These are phyloP conservation scores for Lithospermum erythrorhizon DNA, from an alignment of 257 asterid species.

Conservation along the genomic window DNA sequence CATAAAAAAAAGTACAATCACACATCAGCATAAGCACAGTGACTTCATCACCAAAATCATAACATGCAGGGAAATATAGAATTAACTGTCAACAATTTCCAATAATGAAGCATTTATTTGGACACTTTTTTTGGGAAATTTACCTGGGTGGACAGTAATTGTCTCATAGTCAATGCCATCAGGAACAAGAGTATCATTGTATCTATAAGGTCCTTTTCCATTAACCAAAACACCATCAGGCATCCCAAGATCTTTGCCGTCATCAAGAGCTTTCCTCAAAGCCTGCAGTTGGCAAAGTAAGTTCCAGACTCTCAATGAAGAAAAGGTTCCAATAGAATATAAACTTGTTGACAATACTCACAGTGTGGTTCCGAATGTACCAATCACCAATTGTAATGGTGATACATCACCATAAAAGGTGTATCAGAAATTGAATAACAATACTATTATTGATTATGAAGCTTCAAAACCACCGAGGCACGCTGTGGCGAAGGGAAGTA, in stretches of 20 bases:
- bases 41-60: no score
- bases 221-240: slow-evolving; percentile 94
- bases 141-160: slow-evolving; percentile 73
- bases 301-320: not conserved
- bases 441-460: slow-evolving; percentile 53
- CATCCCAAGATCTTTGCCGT: slow-evolving; percentile 82
- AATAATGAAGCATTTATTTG: not conserved
- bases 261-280: slow-evolving; percentile 57
- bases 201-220: slow-evolving; percentile 93
- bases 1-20: no score
- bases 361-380: slow-evolving; percentile 86
- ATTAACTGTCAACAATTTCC: not conserved
- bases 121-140: slow-evolving; percentile 3
- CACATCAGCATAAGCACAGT: no score
- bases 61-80: no score
- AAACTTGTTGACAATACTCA: slow-evolving; percentile 23
- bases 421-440: slow-evolving; percentile 64
- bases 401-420: slow-evolving; percentile 74
- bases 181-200: slow-evolving; percentile 76
- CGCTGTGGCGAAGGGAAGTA: slow-evolving; percentile 92
- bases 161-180: slow-evolving; percentile 73
- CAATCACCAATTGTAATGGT: slow-evolving; percentile 84
- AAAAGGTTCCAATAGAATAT: not conserved
- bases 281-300: slow-evolving; percentile 37
- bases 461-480: slow-evolving; percentile 75